A percentile compares a stretch with the other conserved stretches of the same genome.
Conservation (phyloP, 352 stramenopile species). For the Aphanomyces cochlioides region DNA sequence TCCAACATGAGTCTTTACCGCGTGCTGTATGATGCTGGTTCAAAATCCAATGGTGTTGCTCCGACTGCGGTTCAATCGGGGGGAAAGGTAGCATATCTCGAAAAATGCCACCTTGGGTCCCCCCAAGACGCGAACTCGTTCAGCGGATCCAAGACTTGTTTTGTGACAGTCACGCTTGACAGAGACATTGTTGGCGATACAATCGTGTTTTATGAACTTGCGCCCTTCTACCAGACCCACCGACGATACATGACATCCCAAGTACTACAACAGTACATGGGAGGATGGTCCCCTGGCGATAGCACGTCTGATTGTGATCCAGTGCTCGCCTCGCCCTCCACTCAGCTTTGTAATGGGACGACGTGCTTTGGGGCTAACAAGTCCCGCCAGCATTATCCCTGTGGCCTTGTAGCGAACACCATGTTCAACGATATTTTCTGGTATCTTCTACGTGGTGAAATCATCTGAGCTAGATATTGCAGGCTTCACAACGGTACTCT, state of each 20-base stretch:
- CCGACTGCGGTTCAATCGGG: conserved; percentile 35
- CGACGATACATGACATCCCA: conserved; percentile 70
- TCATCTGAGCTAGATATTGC: background rate
- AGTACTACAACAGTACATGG: conserved; percentile 56
- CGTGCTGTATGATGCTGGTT: conserved; percentile 52
- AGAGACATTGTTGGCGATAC: conserved; percentile 40
- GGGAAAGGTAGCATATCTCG: conserved; percentile 39
- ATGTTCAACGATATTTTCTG: conserved; percentile 87
- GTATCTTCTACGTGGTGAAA: background rate
- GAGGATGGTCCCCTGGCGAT: conserved; percentile 46
- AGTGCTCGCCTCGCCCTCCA: conserved; percentile 40
- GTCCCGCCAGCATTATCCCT: conserved; percentile 52
- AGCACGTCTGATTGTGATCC: conserved; percentile 49
- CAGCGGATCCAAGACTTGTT: conserved; percentile 70
- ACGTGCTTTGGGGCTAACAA: conserved; percentile 40
- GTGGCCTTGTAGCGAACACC: conserved; percentile 70
- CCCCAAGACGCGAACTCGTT: conserved; percentile 54
- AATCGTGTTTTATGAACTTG: conserved; percentile 64
- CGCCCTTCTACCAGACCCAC: conserved; percentile 67
- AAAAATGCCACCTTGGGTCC: conserved; percentile 52
- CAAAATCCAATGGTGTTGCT: conserved; percentile 30
- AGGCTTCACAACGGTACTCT: conserved; percentile 51
- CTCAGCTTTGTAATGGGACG: conserved; percentile 41
- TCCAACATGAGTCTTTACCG: conserved; percentile 49
- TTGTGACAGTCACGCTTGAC: conserved; percentile 51